Base-by-base conservation (phyloP, 2,329 filamentous ascomycete genomes). In the Penicillium nordicum region DNA sequence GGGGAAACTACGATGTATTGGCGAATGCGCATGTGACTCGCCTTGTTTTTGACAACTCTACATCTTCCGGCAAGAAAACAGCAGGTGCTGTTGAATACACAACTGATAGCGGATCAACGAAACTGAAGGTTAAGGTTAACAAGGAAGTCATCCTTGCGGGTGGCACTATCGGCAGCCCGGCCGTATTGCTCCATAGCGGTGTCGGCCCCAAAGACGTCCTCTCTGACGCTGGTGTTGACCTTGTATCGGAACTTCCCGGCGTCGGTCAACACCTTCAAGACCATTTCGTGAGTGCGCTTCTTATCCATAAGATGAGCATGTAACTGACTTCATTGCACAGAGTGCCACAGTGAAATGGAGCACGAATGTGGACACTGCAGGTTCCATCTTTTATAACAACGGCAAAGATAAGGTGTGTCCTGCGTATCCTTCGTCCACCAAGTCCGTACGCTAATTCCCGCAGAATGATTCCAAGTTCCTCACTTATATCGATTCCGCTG, bases 141-240 rank as follows among this genome's bases (percentile, higher is more conserved):
- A 69, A 69, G 40, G 67, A 69, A 57, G 70, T 67, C 8, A 62
- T 67, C 27, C 47, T 70, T 1, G 30, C 64, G 0, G 82, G 83
- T 4, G 86, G 86, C 0, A 79, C 78, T 34, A 72, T 82, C 34
- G 80, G 80, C 63, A 85, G 81, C 32, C 86, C 80, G 2, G 82
- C 81, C 67, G 74, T 84, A 10, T 78, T 83, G 25, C 82, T 88
- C 56, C 73, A 86, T 5, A 86, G 84, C 0, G 85, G 85, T 2
- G 76, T 88, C 37, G 86, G 85, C 3, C 76, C 78, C 29, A 74
- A 76, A 12, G 70, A 76, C 3, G 68, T 82, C 11, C 72, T 83
- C 4, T 65, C 72, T 1, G 63, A 67, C 4, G 77, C 76, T 0
- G 76, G 76, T 1, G 74, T 83, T 18, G 67, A 76, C 11, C 69